Percentiles rank a stretch among this genome's conserved stretches.
Conservation (phyloP, 257 asterid genomes). For the Linaria vulgaris region DNA sequence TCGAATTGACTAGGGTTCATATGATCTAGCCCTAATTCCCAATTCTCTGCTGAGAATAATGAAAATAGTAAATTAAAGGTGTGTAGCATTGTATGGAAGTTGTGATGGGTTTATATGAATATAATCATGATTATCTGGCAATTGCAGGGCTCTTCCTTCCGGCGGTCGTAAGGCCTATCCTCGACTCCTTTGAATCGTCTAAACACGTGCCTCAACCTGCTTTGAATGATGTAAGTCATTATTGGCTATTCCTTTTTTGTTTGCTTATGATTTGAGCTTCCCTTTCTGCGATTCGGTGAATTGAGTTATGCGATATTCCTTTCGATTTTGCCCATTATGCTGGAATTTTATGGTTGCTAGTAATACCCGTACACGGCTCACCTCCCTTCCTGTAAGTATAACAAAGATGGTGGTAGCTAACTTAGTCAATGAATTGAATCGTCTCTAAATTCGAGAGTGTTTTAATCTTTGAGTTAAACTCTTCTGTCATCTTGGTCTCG, state of each 20-base stretch:
- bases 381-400: no score
- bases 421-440: no score
- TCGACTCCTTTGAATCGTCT: constrained; percentile 77
- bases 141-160: constrained; percentile 90
- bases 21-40: constrained; percentile 26
- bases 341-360: neutral
- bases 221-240: constrained; percentile 66
- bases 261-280: neutral
- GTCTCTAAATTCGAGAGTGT: no score
- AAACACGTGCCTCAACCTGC: constrained; percentile 74
- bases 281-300: neutral
- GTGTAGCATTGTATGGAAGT: neutral
- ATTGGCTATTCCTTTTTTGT: neutral
- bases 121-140: no score
- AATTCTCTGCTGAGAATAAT: neutral
- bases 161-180: constrained; percentile 92
- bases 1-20: neutral
- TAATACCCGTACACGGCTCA: no score
- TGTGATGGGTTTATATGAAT: neutral
- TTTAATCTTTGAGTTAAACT: no score
- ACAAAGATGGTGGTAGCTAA: no score
- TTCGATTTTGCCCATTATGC: neutral
- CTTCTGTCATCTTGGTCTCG: no score
- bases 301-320: neutral
- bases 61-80: neutral